A percentile compares a stretch with the other conserved stretches of the same genome.
Conservation (phyloP, 2,329 filamentous ascomycete genomes). For the Scedosporium boydii region DNA sequence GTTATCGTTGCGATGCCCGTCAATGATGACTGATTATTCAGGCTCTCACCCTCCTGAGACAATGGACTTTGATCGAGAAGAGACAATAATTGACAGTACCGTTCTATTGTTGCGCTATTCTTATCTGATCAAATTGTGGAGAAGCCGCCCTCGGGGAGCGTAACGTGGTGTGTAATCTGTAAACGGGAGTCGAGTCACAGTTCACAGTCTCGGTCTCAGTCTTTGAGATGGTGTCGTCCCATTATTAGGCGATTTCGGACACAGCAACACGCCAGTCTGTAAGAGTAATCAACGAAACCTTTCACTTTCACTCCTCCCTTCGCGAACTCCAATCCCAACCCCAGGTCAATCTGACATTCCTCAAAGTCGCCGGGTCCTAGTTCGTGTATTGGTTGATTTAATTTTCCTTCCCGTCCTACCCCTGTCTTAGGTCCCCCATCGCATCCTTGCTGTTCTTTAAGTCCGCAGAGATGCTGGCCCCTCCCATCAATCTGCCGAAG, state of each 20-base stretch:
- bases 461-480: constrained; percentile 31
- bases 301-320: constrained; percentile 3
- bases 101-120: too few relatives aligned
- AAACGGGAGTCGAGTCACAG: too few relatives aligned
- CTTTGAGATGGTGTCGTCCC: not conserved
- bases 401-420: not conserved
- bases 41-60: not conserved
- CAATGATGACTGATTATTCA: not conserved
- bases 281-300: too few relatives aligned
- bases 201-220: too few relatives aligned
- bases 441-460: too few relatives aligned
- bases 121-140: not conserved
- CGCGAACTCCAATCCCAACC: constrained; percentile 3
- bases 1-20: too few relatives aligned
- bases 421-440: not conserved
- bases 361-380: not conserved
- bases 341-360: not conserved
- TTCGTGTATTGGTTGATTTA: too few relatives aligned
- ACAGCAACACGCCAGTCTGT: not conserved
- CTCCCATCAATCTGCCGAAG: constrained; percentile 47
- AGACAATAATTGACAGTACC: not conserved
- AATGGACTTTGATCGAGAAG: too few relatives aligned
- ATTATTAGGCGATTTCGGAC: not conserved
- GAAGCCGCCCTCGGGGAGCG: too few relatives aligned
- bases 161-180: too few relatives aligned